Evolutionary conservation across 1,284 basidiomycete species (phyloP).

Genomic region (Cystobasidiaceae sp.): DNA sequence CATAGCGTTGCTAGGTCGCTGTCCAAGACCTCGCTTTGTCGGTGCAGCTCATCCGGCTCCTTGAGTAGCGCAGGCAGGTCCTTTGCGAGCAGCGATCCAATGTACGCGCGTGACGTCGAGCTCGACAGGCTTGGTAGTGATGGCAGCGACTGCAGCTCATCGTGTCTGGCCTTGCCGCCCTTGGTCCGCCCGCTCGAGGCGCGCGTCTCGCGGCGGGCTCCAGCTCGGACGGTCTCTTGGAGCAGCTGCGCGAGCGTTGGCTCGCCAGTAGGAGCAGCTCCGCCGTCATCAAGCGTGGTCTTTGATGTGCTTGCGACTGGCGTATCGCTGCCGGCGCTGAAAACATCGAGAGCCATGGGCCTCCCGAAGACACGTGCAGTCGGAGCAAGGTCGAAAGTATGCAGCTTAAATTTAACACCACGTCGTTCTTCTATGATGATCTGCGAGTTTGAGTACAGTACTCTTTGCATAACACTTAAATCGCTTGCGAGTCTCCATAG

Average conservation of each 20-base stretch:
- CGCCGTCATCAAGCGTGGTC: not conserved
- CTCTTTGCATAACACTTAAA: too few relatives aligned
- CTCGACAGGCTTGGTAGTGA: constrained; percentile 11
- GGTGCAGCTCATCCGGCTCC: constrained; percentile 20
- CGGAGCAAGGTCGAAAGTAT: too few relatives aligned
- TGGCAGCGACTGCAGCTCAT: not conserved
- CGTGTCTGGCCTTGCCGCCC: not conserved
- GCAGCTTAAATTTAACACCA: too few relatives aligned
- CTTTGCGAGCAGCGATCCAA: constrained; percentile 23
- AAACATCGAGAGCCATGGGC: too few relatives aligned
- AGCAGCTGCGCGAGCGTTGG: constrained; percentile 27
- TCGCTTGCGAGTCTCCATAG: too few relatives aligned
- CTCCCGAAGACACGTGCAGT: too few relatives aligned
- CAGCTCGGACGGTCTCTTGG: constrained; percentile 21
- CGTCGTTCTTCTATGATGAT: too few relatives aligned
- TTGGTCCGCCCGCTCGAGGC: not conserved
- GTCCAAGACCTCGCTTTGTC: constrained; percentile 23
- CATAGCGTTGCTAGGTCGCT: constrained; percentile 81
- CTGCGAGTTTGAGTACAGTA: too few relatives aligned
- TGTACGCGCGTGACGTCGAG: constrained; percentile 13
- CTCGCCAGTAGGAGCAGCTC: not conserved
- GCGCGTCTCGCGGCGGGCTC: not conserved
- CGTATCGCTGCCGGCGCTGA: not conserved
- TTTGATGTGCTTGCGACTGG: constrained; percentile 4
- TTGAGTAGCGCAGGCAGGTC: constrained; percentile 17